Base-by-base conservation (phyloP, 257 asterid genomes). In the Ocimum tenuiflorum region DNA sequence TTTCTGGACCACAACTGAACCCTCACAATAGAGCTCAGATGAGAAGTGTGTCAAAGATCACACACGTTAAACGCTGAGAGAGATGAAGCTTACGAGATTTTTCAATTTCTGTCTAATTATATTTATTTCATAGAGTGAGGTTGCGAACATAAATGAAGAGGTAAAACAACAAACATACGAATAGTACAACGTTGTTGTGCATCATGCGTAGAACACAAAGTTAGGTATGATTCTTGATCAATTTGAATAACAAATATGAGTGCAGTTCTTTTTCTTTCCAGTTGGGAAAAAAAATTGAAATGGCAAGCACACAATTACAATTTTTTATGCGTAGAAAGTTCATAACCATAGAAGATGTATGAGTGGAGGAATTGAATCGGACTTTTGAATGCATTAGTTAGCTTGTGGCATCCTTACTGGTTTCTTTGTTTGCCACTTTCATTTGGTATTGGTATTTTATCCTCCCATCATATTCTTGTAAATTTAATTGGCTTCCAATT, bases 181-280 rank as follows among this genome's bases (percentile, higher is more conserved):
- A 38, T 27, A 59, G 70, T 51, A 67, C 48, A 60, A 24, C 24
- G 69, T 66, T 46, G 50, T 20, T 51, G 58, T 10, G 58, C 10
- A 10, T 22, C 58, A 51, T 51, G 24, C 23, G 35, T 38, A 56
- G 59, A 52, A 24, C 2, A 54, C 5, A 54, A 29, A 27, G 22
- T 54, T 27, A 27, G 13, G 46, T 63, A 61, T 19, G 20, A 57
- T 73, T 63, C 50, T 46, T 60, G 65, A 33, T 22, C 6, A 29
- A 54, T 54, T 54, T 13, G 18, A 43, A 43, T 43, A 43, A 43
- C 18, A 4, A 43, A 43, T 8, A 3, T 84, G 49, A 73, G 74
- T 20, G 85, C 84, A 12, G 90, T 82, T 49, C 31, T 27, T 27
- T 27, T 27, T 27, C 2, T 27, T 27, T 27, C 4, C 31, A 1